phyloP scores from a whole-genome alignment of 139 green algal species.

The Tetradesmus obliquus region DNA sequence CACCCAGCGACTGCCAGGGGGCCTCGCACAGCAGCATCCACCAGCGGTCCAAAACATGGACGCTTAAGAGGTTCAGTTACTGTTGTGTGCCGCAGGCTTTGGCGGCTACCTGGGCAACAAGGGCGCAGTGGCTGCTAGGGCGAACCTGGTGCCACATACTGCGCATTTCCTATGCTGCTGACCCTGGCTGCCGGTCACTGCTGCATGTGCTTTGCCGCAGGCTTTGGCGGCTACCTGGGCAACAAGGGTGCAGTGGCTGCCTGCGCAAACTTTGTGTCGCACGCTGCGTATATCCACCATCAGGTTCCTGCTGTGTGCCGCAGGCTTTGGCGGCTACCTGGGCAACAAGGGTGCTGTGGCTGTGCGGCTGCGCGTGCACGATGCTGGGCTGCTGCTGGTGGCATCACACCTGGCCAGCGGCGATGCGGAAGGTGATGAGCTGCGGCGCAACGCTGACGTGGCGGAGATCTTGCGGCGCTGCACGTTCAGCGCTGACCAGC shows the following conservation, averaged over 20 bases:
- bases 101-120: constrained; percentile 79
- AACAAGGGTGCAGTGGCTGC: constrained; percentile 84
- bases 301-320: constrained; percentile 30
- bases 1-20: too few species aligned
- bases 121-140: constrained; percentile 71
- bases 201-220: constrained; percentile 57
- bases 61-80: too few species aligned
- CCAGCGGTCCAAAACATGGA: too few species aligned
- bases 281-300: constrained; percentile 59
- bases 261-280: too few species aligned
- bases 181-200: too few species aligned
- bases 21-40: too few species aligned
- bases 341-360: constrained; percentile 87
- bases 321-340: constrained; percentile 82
- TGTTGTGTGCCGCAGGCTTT: too few species aligned
- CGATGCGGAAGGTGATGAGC: constrained; percentile 75
- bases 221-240: constrained; percentile 80
- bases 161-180: too few species aligned
- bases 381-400: constrained; percentile 74
- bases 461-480: constrained; percentile 72
- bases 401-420: constrained; percentile 77
- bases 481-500: constrained; percentile 51
- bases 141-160: too few species aligned
- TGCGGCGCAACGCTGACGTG: constrained; percentile 78
- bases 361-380: constrained; percentile 74